Conservation (phyloP, 2,329 filamentous ascomycete species). For the Chrysoporthe puriensis region DNA sequence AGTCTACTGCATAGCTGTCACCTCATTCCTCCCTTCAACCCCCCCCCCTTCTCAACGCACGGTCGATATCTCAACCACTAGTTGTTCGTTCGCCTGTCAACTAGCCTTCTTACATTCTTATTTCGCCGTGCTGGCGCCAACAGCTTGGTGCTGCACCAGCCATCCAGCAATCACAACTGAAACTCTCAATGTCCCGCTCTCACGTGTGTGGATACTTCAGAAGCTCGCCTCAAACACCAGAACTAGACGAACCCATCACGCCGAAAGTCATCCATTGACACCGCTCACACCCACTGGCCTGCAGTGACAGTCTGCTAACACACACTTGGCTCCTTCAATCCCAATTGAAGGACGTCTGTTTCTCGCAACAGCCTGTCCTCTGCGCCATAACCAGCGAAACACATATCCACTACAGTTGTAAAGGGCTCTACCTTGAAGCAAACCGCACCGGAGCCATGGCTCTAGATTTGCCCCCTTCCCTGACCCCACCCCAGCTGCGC, state of each 20-base stretch:
- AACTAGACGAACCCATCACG: not conserved
- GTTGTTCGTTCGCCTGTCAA: not conserved
- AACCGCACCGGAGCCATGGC: constrained; percentile 9
- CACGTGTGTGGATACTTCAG: not conserved
- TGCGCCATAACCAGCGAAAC: not conserved
- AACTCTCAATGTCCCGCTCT: not conserved
- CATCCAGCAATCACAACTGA: not conserved
- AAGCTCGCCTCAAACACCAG: not conserved
- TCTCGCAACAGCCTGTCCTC: not conserved
- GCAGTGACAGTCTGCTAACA: constrained; percentile 3
- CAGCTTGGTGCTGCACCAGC: not conserved
- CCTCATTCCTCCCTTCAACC: not conserved
- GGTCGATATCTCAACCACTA: not conserved
- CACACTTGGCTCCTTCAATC: no score
- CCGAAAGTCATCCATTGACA: not conserved
- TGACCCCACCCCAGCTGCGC: constrained; percentile 47
- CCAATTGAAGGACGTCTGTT: not conserved
- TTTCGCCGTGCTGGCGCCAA: not conserved
- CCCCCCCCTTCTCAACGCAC: not conserved
- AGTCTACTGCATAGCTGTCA: not conserved
- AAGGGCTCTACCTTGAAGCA: not conserved
- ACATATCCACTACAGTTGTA: not conserved
- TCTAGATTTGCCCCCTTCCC: constrained; percentile 23
- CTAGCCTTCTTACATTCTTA: not conserved
- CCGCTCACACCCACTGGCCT: not conserved